These are phyloP conservation scores for Aspergillus sclerotiicarbonarius DNA, from an alignment of 495 filamentous ascomycete species.

Conservation along the genomic window DNA sequence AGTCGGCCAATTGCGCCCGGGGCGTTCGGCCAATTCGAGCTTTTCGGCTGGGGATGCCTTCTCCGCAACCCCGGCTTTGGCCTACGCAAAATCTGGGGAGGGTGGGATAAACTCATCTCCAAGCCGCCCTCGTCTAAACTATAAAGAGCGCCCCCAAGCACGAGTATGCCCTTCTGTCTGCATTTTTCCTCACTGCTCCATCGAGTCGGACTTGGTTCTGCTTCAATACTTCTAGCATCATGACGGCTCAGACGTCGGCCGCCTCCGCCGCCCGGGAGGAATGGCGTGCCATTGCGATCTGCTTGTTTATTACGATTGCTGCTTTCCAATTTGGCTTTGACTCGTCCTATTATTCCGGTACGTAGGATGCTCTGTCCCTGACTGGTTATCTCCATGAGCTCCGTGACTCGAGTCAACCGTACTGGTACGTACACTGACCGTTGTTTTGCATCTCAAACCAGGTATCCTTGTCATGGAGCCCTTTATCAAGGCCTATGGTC, in stretches of 20 bases:
- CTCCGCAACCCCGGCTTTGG: slow-evolving; percentile 4
- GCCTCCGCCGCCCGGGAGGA: not conserved
- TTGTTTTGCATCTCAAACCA: not conserved
- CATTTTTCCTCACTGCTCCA: not conserved
- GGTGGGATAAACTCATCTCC: not conserved
- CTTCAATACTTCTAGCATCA: not conserved
- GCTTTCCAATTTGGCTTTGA: slow-evolving; percentile 3
- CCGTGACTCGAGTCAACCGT: not conserved
- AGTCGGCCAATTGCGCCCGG: not conserved
- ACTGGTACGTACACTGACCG: not conserved
- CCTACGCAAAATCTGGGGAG: not conserved
- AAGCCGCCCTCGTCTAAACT: not conserved
- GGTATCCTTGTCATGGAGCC: slow-evolving; percentile 2
- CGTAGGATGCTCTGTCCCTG: not conserved
- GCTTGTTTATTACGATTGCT: not conserved
- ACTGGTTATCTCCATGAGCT: too few relatives aligned
- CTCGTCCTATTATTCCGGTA: slow-evolving; percentile 5
- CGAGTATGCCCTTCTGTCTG: not conserved
- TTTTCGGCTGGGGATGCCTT: not conserved
- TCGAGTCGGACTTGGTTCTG: not conserved
- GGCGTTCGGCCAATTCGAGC: not conserved
- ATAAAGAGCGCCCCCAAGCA: not conserved
- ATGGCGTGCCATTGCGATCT: slow-evolving; percentile 2
- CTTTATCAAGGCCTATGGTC: not conserved
- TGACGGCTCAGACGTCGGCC: not conserved